These are phyloP conservation scores for Aspergillus pseudoglaucus DNA, from an alignment of 2,329 filamentous ascomycete genomes.

Conservation along the genomic window DNA sequence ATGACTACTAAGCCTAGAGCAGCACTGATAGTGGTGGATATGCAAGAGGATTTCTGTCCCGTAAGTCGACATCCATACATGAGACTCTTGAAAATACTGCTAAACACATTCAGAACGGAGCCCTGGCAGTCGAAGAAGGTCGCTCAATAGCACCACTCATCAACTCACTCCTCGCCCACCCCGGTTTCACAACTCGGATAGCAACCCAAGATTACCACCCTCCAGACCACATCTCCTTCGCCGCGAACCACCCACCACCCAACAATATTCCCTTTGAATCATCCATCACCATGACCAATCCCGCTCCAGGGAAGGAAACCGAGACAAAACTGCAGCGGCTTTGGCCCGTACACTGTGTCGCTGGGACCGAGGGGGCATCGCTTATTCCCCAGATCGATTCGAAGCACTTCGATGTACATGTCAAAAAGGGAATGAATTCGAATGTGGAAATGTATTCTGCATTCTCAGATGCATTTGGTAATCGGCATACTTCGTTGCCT, in stretches of 20 bases:
- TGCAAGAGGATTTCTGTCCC: constrained; percentile 93
- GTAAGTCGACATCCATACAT: constrained; percentile 45
- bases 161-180: constrained; percentile 66
- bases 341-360: constrained; percentile 89
- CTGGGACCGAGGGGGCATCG: constrained; percentile 63
- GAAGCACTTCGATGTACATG: constrained; percentile 53
- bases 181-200: constrained; percentile 63
- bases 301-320: constrained; percentile 44
- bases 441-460: constrained; percentile 90
- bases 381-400: constrained; percentile 66
- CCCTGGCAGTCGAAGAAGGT: constrained; percentile 72
- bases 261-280: constrained; percentile 64
- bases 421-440: constrained; percentile 71
- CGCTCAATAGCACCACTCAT: constrained; percentile 63
- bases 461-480: constrained; percentile 72
- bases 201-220: constrained; percentile 96
- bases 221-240: constrained; percentile 76
- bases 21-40: constrained; percentile 71
- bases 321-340: constrained; percentile 63
- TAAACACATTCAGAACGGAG: constrained; percentile 56
- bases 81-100: constrained; percentile 1
- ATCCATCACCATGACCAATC: constrained; percentile 51
- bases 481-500: constrained; percentile 26
- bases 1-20: neutral
- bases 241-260: constrained; percentile 62